phyloP scores from a whole-genome alignment of 352 stramenopile genomes.

The Phytophthora cactorum region DNA sequence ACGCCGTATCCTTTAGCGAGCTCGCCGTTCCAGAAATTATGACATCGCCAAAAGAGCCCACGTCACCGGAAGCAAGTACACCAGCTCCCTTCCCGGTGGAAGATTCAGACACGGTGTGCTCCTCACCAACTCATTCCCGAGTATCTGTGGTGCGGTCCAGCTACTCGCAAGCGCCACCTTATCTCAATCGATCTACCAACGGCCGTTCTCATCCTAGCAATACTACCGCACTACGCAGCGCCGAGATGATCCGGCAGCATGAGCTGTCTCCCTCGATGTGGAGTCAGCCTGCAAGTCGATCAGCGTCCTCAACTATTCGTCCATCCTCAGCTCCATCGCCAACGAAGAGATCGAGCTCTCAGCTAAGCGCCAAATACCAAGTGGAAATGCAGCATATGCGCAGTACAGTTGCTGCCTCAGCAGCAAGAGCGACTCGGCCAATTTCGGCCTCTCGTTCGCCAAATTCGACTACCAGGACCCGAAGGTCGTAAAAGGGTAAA shows the following conservation, averaged over 20 bases:
- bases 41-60: constrained; percentile 2
- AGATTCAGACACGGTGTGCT: not conserved
- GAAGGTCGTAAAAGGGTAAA: constrained; percentile 20
- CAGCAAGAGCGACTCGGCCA: constrained; percentile 18
- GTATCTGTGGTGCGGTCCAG: constrained; percentile 6
- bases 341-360: constrained; percentile 22
- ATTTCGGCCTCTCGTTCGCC: constrained; percentile 12
- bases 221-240: constrained; percentile 38
- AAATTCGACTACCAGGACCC: constrained; percentile 10
- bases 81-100: constrained; percentile 1
- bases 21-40: not conserved
- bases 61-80: not conserved
- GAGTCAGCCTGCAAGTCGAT: constrained; percentile 7
- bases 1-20: not conserved
- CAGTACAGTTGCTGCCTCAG: constrained; percentile 34
- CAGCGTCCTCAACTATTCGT: constrained; percentile 13
- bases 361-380: constrained; percentile 34
- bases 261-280: constrained; percentile 17
- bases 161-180: constrained; percentile 8
- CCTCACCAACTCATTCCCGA: not conserved
- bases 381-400: constrained; percentile 65
- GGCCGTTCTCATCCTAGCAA: constrained; percentile 17
- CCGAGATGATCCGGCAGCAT: constrained; percentile 49
- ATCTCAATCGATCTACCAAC: constrained; percentile 12
- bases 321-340: constrained; percentile 27